phyloP scores from a whole-genome alignment of 768 basidiomycete species.

The Hygrocybe punicea region DNA sequence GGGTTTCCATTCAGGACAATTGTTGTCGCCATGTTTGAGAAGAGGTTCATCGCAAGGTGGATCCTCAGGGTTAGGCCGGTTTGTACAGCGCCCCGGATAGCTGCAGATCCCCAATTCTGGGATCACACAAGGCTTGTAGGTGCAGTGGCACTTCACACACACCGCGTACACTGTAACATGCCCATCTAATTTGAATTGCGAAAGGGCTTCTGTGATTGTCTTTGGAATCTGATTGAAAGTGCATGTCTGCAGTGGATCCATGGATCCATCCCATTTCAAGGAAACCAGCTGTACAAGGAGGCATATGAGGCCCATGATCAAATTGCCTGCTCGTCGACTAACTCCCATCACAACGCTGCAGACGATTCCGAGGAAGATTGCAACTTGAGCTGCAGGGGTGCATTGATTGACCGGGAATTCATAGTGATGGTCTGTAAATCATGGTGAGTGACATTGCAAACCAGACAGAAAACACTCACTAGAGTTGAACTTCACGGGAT shows the following conservation, averaged over 20 bases:
- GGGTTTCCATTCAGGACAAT: conserved; percentile 3
- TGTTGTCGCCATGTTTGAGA: not conserved
- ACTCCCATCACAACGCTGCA: conserved; percentile 4
- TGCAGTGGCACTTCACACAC: conserved; percentile 9
- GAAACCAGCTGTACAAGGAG: conserved; percentile 3
- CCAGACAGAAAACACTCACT: not conserved
- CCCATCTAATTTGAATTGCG: conserved; percentile 4
- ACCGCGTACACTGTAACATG: conserved; percentile 4
- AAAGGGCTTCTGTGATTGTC: not conserved
- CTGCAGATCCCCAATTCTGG: not conserved
- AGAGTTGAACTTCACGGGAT: not conserved
- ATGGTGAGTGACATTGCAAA: not conserved
- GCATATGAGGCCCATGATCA: conserved; percentile 2
- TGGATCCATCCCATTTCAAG: not conserved
- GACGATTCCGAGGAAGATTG: conserved; percentile 7
- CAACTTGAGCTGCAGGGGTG: not conserved
- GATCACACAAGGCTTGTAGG: conserved; percentile 6
- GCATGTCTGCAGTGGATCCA: not conserved
- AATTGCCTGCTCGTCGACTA: not conserved
- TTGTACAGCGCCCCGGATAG: conserved; percentile 9
- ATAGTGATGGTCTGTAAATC: conserved; percentile 3
- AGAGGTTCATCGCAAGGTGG: conserved; percentile 8
- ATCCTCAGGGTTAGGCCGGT: conserved; percentile 5
- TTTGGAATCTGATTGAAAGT: conserved; percentile 2
- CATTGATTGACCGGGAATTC: not conserved